These are phyloP conservation scores for Globisporangium polare DNA, from an alignment of 352 stramenopile genomes.

Conservation along the genomic window DNA sequence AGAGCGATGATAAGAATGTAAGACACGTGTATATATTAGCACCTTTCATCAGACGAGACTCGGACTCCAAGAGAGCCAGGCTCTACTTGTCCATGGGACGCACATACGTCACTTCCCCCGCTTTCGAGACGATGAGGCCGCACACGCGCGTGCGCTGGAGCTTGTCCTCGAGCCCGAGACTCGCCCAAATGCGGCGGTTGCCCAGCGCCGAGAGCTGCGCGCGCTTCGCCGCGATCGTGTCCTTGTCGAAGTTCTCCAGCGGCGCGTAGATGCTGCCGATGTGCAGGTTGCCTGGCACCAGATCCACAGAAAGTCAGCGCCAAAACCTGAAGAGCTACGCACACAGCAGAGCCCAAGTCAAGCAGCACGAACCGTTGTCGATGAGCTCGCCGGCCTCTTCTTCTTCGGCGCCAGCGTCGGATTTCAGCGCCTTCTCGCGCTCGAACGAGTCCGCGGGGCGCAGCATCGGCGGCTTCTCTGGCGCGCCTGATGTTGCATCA, in stretches of 20 bases:
- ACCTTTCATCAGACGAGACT: neutral
- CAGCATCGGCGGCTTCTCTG: constrained; percentile 42
- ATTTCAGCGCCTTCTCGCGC: constrained; percentile 37
- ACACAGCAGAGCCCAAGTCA: neutral
- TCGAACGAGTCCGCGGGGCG: constrained; percentile 43
- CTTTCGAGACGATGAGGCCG: constrained; percentile 68
- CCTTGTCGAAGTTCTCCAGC: constrained; percentile 73
- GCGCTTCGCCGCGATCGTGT: constrained; percentile 77
- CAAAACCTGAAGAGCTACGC: neutral
- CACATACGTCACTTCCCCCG: constrained; percentile 72
- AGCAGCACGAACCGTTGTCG: constrained; percentile 42
- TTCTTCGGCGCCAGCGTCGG: constrained; percentile 35
- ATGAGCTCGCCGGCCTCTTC: constrained; percentile 70
- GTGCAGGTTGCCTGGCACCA: constrained; percentile 51
- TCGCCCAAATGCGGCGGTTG: constrained; percentile 83
- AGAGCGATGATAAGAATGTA: neutral
- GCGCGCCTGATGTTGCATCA: constrained; percentile 21
- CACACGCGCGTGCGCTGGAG: constrained; percentile 42
- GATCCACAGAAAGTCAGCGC: constrained; percentile 1
- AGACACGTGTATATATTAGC: constrained; percentile 8
- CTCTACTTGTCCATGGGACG: constrained; percentile 53
- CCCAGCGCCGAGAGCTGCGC: constrained; percentile 65
- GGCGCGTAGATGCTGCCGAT: constrained; percentile 69
- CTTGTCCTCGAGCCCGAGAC: constrained; percentile 80
- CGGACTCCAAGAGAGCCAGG: neutral